phyloP scores from a whole-genome alignment of 371 early-diverging fungal species.

The Mucor saturninus region DNA sequence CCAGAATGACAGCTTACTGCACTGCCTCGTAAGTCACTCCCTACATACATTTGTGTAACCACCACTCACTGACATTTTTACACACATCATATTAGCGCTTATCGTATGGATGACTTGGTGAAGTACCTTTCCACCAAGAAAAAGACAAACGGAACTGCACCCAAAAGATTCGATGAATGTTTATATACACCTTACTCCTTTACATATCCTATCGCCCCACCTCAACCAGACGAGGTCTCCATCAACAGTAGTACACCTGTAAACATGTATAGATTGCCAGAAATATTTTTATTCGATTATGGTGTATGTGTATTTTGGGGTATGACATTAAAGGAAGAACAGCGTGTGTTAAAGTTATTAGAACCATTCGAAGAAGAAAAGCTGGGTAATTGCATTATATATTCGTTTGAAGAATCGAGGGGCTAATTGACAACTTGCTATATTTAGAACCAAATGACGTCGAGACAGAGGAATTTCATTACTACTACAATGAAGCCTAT shows the following conservation, averaged over 20 bases:
- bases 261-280: constrained; percentile 41
- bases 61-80: not conserved
- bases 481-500: constrained; percentile 79
- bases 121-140: constrained; percentile 58
- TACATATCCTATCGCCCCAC: constrained; percentile 47
- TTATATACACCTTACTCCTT: constrained; percentile 54
- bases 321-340: constrained; percentile 85
- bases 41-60: not conserved
- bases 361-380: constrained; percentile 73
- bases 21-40: constrained; percentile 64
- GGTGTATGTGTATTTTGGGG: constrained; percentile 97
- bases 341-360: constrained; percentile 70
- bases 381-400: constrained; percentile 46
- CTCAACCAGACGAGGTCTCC: constrained; percentile 8
- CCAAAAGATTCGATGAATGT: constrained; percentile 59
- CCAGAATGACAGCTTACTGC: constrained; percentile 91
- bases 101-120: constrained; percentile 64
- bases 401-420: not conserved
- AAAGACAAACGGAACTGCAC: constrained; percentile 43
- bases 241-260: constrained; percentile 3
- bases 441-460: constrained; percentile 61
- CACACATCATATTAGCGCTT: constrained; percentile 40
- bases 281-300: constrained; percentile 90
- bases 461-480: constrained; percentile 91
- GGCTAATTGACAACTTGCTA: not conserved